These are phyloP conservation scores for Hypoxylon sp. DNA, from an alignment of 2,329 filamentous ascomycete species.

Conservation along the genomic window DNA sequence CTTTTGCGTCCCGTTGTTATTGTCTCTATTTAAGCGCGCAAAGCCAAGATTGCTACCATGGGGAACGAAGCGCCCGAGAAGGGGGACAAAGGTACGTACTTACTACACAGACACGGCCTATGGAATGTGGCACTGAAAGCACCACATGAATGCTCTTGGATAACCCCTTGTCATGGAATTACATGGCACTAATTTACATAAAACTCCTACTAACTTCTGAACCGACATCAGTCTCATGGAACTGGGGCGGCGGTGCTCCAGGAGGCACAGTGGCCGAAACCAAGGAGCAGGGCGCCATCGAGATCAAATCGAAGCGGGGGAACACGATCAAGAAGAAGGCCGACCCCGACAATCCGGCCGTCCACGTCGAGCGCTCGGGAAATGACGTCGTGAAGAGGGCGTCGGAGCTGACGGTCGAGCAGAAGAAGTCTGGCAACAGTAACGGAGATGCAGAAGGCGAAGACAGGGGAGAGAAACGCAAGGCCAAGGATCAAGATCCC, in stretches of 20 bases:
- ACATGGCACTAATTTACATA: neutral
- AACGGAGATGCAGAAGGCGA: constrained; percentile 39
- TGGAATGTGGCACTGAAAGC: too few species aligned
- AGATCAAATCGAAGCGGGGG: constrained; percentile 67
- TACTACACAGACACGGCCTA: neutral
- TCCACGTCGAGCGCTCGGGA: constrained; percentile 64
- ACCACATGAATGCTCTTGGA: neutral
- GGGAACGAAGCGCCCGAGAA: constrained; percentile 28
- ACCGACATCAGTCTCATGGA: constrained; percentile 65
- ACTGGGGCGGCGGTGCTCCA: constrained; percentile 64
- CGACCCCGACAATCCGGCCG: constrained; percentile 66
- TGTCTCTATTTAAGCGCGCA: neutral
- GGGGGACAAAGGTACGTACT: constrained; percentile 41
- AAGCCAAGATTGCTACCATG: constrained; percentile 16
- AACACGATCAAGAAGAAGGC: constrained; percentile 72
- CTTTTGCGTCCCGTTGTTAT: neutral
- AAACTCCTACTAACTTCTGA: constrained; percentile 1
- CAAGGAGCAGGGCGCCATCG: constrained; percentile 65
- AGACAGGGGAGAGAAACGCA: constrained; percentile 36
- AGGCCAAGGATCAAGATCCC: constrained; percentile 14
- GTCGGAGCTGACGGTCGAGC: constrained; percentile 65
- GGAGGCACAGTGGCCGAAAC: constrained; percentile 67
- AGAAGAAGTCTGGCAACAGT: constrained; percentile 44
- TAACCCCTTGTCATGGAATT: neutral
- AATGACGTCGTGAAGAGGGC: constrained; percentile 72